Evolutionary conservation across 75 land plant genomes (phyloP).

Genomic region (Azolla pinnata): DNA sequence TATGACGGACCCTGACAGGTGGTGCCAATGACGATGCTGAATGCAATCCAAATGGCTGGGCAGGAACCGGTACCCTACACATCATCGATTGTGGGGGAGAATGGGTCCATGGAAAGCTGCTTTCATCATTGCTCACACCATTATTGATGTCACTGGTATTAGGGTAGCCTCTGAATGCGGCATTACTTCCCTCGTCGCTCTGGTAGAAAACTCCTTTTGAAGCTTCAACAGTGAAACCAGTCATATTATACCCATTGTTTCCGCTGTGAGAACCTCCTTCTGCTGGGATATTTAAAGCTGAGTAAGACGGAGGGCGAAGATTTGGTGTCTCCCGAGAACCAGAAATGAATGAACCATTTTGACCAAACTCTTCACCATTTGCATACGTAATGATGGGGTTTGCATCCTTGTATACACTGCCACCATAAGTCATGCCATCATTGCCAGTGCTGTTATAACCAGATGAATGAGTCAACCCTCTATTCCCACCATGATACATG

Average conservation of each 20-base stretch:
- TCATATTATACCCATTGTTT: no score
- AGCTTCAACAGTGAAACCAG: background rate
- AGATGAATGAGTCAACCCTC: background rate
- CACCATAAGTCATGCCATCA: background rate
- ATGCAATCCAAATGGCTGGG: background rate
- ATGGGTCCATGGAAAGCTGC: background rate
- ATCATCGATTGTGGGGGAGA: no score
- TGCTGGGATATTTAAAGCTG: no score
- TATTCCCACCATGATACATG: background rate
- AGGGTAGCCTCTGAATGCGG: background rate
- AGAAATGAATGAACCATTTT: background rate
- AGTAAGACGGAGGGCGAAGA: no score
- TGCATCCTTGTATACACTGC: background rate
- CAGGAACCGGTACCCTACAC: background rate
- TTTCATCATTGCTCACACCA: background rate
- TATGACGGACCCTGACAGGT: constrained; percentile 9
- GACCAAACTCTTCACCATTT: background rate
- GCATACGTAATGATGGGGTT: background rate
- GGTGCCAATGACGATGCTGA: background rate
- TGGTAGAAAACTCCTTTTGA: background rate
- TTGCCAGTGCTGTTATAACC: background rate
- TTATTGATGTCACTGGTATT: background rate
- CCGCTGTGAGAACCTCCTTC: no score
- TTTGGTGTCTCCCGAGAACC: no score
- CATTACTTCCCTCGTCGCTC: background rate